phyloP scores from a whole-genome alignment of 768 basidiomycete genomes.

The Serendipita sp. region DNA sequence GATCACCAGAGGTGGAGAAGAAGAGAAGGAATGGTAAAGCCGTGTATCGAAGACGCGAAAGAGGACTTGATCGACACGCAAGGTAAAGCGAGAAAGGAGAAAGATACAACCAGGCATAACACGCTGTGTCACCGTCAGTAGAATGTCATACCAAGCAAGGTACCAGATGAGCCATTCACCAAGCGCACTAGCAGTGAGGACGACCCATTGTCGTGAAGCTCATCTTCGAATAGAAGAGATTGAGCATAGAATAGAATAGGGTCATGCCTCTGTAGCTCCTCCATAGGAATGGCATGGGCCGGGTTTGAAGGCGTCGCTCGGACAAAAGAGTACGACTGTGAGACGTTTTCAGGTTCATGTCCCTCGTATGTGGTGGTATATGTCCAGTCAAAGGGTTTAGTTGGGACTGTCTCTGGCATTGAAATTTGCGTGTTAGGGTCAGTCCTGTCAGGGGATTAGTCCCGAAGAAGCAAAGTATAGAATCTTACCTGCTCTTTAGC shows the following conservation, averaged over 20 bases:
- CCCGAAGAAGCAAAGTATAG: slow-evolving; percentile 17
- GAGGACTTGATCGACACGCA: slow-evolving; percentile 88
- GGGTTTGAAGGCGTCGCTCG: slow-evolving; percentile 41
- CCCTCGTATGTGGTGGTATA: slow-evolving; percentile 85
- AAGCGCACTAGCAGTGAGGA: slow-evolving; percentile 74
- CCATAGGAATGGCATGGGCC: slow-evolving; percentile 59
- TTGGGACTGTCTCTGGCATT: slow-evolving; percentile 52
- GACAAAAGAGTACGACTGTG: slow-evolving; percentile 14
- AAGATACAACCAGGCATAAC: slow-evolving; percentile 96
- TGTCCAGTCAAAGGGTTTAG: slow-evolving; percentile 96
- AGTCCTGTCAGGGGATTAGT: slow-evolving; percentile 35
- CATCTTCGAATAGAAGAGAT: slow-evolving; percentile 87
- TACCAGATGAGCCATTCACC: slow-evolving; percentile 30
- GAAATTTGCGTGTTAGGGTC: slow-evolving; percentile 46
- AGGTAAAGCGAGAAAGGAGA: slow-evolving; percentile 76
- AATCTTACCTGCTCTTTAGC: slow-evolving; percentile 63
- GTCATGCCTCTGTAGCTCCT: slow-evolving; percentile 74
- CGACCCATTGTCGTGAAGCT: slow-evolving; percentile 91
- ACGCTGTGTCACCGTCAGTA: slow-evolving; percentile 35
- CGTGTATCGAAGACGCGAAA: slow-evolving; percentile 84
- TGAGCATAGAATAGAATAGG: slow-evolving; percentile 98
- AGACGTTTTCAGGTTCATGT: slow-evolving; percentile 20
- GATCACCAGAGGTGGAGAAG: slow-evolving; percentile 44
- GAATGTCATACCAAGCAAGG: not conserved
- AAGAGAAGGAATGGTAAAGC: slow-evolving; percentile 69